These are phyloP conservation scores for Ogataea ganodermae DNA, from an alignment of 805 yeast genomes.

Conservation along the genomic window DNA sequence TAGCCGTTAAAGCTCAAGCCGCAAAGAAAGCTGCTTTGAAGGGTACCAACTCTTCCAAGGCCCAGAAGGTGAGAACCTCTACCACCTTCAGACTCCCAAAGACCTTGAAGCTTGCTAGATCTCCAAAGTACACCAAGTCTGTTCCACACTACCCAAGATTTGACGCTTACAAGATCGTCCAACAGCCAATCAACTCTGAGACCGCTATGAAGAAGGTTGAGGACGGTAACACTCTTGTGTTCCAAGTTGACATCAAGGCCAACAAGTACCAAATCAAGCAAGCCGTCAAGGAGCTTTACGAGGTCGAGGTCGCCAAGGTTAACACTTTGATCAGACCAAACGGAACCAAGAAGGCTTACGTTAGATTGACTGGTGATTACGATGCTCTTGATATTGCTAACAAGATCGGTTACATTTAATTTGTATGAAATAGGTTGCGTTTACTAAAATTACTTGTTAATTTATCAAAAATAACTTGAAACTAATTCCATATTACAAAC, in stretches of 20 bases:
- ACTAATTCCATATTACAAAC: background rate
- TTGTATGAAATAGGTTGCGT: slow-evolving; percentile 16
- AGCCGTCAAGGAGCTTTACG: slow-evolving; percentile 98
- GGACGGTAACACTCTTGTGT: slow-evolving; percentile 98
- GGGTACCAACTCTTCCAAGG: slow-evolving; percentile 92
- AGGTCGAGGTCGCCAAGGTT: slow-evolving; percentile 89
- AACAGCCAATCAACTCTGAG: slow-evolving; percentile 95
- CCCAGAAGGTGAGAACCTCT: slow-evolving; percentile 89
- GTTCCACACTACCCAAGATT: slow-evolving; percentile 97
- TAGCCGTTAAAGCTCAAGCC: slow-evolving; percentile 80
- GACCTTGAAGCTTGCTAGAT: slow-evolving; percentile 90
- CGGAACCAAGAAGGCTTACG: slow-evolving; percentile 99
- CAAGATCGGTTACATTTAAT: slow-evolving; percentile 98
- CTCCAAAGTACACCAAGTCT: slow-evolving; percentile 94
- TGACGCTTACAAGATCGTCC: slow-evolving; percentile 93
- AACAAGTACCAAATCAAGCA: slow-evolving; percentile 98
- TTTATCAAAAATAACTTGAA: slow-evolving; percentile 3
- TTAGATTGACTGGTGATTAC: slow-evolving; percentile 97
- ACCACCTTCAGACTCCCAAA: slow-evolving; percentile 97
- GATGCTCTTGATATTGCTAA: slow-evolving; percentile 99
- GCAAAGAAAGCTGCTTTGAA: slow-evolving; percentile 99
- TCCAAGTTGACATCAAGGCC: slow-evolving; percentile 95
- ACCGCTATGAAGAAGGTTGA: slow-evolving; percentile 99
- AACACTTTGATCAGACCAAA: slow-evolving; percentile 98
- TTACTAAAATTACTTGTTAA: slow-evolving; percentile 7